These are phyloP conservation scores for Akebia trifoliata DNA, from an alignment of 164 flowering plant genomes.

Conservation along the genomic window DNA sequence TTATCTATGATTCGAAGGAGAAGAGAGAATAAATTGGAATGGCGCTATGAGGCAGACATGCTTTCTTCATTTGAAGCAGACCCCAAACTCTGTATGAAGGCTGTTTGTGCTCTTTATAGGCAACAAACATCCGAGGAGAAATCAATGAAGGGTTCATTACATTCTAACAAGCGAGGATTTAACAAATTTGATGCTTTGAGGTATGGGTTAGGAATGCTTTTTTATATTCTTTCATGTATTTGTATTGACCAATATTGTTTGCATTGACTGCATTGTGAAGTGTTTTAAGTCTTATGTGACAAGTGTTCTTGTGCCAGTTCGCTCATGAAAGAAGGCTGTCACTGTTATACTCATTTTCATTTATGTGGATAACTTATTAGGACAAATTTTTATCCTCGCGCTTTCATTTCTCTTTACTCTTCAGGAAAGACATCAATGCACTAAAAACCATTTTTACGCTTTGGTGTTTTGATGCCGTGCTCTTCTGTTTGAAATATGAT, in stretches of 20 bases:
- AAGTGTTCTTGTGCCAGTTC: not conserved
- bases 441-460: too few species aligned
- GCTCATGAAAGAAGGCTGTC: too few species aligned
- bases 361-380: too few species aligned
- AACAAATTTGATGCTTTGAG: slow-evolving; percentile 50
- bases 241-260: not conserved
- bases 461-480: too few species aligned
- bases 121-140: slow-evolving; percentile 54
- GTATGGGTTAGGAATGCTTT: slow-evolving; percentile 25
- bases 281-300: not conserved
- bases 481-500: too few species aligned
- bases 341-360: too few species aligned
- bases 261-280: not conserved
- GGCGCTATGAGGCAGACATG: slow-evolving; percentile 71
- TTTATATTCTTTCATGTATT: not conserved
- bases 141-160: slow-evolving; percentile 21
- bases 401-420: too few species aligned
- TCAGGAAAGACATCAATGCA: too few species aligned
- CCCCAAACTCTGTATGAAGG: slow-evolving; percentile 66
- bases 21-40: slow-evolving; percentile 28
- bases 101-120: slow-evolving; percentile 76
- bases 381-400: too few species aligned
- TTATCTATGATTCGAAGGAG: slow-evolving; percentile 30
- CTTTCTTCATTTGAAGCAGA: slow-evolving; percentile 59
- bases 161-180: slow-evolving; percentile 45